Conservation (phyloP, 1,284 basidiomycete genomes). For the Ceratorhiza oryzae-sativae region DNA sequence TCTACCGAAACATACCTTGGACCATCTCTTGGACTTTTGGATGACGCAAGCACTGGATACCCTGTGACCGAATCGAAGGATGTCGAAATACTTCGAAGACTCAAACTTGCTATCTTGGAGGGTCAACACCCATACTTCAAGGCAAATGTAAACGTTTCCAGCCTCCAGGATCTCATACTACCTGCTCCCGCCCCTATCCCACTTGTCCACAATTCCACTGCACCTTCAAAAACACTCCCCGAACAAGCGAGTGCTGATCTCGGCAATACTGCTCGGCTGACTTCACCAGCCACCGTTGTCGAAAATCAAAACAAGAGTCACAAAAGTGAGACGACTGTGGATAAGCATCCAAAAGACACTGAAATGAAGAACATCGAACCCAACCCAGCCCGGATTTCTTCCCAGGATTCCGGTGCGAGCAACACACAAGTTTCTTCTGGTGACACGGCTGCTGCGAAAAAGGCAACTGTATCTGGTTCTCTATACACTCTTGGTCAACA, state of each 20-base stretch:
- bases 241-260: background rate
- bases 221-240: background rate
- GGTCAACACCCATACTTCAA: slow-evolving; percentile 37
- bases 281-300: background rate
- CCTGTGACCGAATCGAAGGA: slow-evolving; percentile 25
- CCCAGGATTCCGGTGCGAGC: background rate
- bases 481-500: slow-evolving; percentile 26
- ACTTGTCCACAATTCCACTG: background rate
- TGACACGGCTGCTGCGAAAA: background rate
- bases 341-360: background rate
- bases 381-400: background rate
- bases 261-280: background rate
- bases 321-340: background rate
- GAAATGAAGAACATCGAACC: slow-evolving; percentile 17
- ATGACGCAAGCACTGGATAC: slow-evolving; percentile 29
- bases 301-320: background rate
- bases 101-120: slow-evolving; percentile 31
- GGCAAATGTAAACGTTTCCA: slow-evolving; percentile 27
- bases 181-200: background rate
- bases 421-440: background rate
- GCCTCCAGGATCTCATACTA: slow-evolving; percentile 32
- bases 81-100: slow-evolving; percentile 21
- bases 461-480: background rate
- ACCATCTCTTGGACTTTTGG: slow-evolving; percentile 32
- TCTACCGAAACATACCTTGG: background rate